A percentile compares a stretch with the other conserved stretches of the same genome.
Conservation (phyloP, 169 alveolate genomes). For the Theileria annulata region DNA sequence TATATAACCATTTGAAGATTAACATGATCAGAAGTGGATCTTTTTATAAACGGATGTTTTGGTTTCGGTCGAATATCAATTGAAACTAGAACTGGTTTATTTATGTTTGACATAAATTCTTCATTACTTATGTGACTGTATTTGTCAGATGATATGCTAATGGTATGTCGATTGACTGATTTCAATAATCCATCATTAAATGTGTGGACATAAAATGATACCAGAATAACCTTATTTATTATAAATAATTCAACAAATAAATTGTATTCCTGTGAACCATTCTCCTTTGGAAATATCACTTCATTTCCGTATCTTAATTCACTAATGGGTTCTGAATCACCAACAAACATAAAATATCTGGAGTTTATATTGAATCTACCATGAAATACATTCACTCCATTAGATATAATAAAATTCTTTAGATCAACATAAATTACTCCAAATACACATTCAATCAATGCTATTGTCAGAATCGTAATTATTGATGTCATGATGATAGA, state of each 20-base stretch:
- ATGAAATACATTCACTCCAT: neutral
- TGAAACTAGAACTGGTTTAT: neutral
- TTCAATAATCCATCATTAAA: too few relatives aligned
- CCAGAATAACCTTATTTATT: too few relatives aligned
- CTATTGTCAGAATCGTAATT: too few relatives aligned
- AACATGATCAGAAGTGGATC: too few relatives aligned
- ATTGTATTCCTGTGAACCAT: neutral
- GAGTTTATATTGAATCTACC: neutral
- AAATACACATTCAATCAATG: too few relatives aligned
- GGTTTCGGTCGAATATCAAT: constrained; percentile 6
- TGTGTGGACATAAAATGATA: too few relatives aligned
- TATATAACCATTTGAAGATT: too few relatives aligned
- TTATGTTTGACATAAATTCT: neutral
- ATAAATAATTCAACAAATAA: neutral
- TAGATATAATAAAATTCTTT: neutral
- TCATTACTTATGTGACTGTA: too few relatives aligned
- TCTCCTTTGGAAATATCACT: neutral
- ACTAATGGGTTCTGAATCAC: neutral
- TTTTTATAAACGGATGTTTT: neutral
- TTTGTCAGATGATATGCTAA: too few relatives aligned
- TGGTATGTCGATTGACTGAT: too few relatives aligned
- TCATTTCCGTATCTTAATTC: neutral
- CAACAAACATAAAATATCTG: neutral
- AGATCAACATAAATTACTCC: neutral
- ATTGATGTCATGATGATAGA: too few relatives aligned